Percentiles rank a stretch among this genome's conserved stretches.
These are phyloP conservation scores for Paramecium pentaurelia DNA, from an alignment of 73 alveolate species.

Conservation along the genomic window DNA sequence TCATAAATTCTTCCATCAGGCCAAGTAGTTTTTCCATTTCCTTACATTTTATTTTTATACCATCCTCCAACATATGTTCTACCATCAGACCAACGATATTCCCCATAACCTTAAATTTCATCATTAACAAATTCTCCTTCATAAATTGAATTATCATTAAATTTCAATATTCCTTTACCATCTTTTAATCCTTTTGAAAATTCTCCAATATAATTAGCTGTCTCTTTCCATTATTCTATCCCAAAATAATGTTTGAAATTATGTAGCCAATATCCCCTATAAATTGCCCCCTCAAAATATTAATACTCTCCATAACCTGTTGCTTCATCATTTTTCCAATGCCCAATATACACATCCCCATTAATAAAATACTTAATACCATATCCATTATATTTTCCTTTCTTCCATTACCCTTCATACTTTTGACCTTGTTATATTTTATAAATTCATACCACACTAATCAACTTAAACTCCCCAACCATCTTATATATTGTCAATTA, in stretches of 20 bases:
- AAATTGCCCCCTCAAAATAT: not conserved
- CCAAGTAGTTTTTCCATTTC: slow-evolving; percentile 58
- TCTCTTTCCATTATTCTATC: slow-evolving; percentile 70
- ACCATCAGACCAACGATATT: slow-evolving; percentile 42
- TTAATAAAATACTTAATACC: not conserved
- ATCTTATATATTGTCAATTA: not conserved
- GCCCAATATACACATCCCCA: slow-evolving; percentile 11
- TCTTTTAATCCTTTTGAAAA: slow-evolving; percentile 57
- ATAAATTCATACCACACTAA: not conserved
- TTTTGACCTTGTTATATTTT: not conserved
- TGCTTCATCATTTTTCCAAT: not conserved
- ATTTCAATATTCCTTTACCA: slow-evolving; percentile 62
- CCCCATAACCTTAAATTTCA: slow-evolving; percentile 45
- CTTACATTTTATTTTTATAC: slow-evolving; percentile 52
- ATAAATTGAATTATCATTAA: slow-evolving; percentile 60
- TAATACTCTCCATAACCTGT: not conserved
- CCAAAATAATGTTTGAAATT: slow-evolving; percentile 64
- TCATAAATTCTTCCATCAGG: slow-evolving; percentile 59
- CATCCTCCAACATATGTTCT: slow-evolving; percentile 47
- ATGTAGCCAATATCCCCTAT: slow-evolving; percentile 62
- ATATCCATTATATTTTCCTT: not conserved
- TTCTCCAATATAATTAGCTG: slow-evolving; percentile 60
- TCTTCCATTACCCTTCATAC: slow-evolving; percentile 21
- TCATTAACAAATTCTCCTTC: slow-evolving; percentile 45
- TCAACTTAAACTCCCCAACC: not conserved